Evolutionary conservation across 345 rosid genomes (phyloP).

Genomic region (rapeseed (Brassica napus)): Da-Ae NC_063438.1:2809501-2810000

Average conservation of each 20-base stretch:
- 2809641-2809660: conserved; percentile 51
- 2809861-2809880: too few relatives aligned
- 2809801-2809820: conserved; percentile 11
- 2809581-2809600: conserved; percentile 64
- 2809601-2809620: conserved; percentile 69
- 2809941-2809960: too few relatives aligned
- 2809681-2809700: conserved; percentile 62
- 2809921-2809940: too few relatives aligned
- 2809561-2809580: conserved; percentile 59
- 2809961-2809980: too few relatives aligned
- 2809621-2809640: conserved; percentile 76
- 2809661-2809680: conserved; percentile 9
- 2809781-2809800: conserved; percentile 1
- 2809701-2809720: conserved; percentile 61
- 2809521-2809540: conserved; percentile 69
- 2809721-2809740: conserved; percentile 78
- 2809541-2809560: conserved; percentile 44
- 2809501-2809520: conserved; percentile 69
- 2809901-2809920: too few relatives aligned
- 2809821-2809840: neutral
- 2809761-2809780: conserved; percentile 2
- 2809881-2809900: too few relatives aligned
- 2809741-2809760: conserved; percentile 38
- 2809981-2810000: too few relatives aligned
- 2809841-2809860: too few relatives aligned